Conservation (phyloP, 805 yeast genomes). For the Kuraishia ogatae region DNA sequence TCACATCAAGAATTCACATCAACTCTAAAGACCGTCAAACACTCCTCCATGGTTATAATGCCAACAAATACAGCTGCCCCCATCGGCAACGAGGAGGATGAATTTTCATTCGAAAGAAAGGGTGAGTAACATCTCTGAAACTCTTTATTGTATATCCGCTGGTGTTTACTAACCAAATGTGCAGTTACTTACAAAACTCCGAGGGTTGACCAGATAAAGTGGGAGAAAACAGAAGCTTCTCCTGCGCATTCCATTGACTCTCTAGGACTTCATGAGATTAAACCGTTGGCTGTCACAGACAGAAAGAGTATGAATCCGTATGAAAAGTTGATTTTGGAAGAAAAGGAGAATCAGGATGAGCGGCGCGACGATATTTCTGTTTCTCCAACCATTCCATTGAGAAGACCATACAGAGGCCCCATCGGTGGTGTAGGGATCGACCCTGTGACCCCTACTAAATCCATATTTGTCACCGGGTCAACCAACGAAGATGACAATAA, state of each 20-base stretch:
- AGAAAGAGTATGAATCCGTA: neutral
- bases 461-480: too few relatives aligned
- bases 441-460: neutral
- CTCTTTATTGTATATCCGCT: too few relatives aligned
- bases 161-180: neutral
- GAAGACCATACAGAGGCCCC: neutral
- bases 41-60: too few relatives aligned
- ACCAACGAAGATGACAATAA: too few relatives aligned
- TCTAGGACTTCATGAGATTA: conserved; percentile 7
- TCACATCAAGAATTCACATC: too few relatives aligned
- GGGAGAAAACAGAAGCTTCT: neutral
- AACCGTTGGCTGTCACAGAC: conserved; percentile 4
- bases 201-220: neutral
- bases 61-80: too few relatives aligned
- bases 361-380: neutral
- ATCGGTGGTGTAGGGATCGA: neutral
- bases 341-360: neutral
- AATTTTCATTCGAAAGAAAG: neutral
- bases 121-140: neutral
- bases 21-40: too few relatives aligned
- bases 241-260: conserved; percentile 10
- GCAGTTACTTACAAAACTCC: neutral
- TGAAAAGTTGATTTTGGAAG: neutral
- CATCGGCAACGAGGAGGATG: neutral
- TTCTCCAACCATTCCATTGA: neutral